Conservation (phyloP, 2,329 filamentous ascomycete genomes). For the Periglandula ipomoeae region DNA sequence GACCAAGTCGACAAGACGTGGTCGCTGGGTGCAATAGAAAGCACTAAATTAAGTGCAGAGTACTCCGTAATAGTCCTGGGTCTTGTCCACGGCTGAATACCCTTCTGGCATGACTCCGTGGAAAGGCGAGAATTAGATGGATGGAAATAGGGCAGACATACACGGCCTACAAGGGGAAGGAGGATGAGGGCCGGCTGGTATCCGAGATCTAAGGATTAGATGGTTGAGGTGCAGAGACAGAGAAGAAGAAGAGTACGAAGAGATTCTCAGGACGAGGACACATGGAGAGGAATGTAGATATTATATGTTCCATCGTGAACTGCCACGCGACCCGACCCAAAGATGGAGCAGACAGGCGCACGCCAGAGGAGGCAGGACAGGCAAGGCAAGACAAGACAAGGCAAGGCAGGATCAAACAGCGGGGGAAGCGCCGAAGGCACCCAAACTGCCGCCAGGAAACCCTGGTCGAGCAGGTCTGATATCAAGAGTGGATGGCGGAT, state of each 20-base stretch:
- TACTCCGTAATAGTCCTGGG: slow-evolving; percentile 5
- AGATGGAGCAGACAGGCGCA: neutral
- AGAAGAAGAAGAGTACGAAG: neutral
- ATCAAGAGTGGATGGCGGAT: too few species aligned
- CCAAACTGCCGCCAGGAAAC: neutral
- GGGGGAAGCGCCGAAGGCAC: neutral
- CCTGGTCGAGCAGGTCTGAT: slow-evolving; percentile 5
- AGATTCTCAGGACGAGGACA: neutral
- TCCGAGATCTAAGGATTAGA: neutral
- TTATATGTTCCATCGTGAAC: slow-evolving; percentile 8
- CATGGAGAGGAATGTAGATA: slow-evolving; percentile 1
- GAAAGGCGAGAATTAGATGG: neutral
- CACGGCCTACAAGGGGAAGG: slow-evolving; percentile 1
- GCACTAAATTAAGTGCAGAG: slow-evolving; percentile 9
- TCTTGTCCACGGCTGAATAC: slow-evolving; percentile 1
- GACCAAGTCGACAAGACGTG: slow-evolving; percentile 6
- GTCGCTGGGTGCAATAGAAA: slow-evolving; percentile 1
- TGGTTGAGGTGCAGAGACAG: neutral
- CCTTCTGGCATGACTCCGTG: neutral
- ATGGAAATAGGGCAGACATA: neutral
- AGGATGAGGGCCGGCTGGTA: neutral
- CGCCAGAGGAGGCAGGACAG: neutral
- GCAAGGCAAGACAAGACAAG: slow-evolving; percentile 1
- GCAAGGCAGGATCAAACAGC: neutral
- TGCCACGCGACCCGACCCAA: neutral